Percentiles rank a stretch among this genome's conserved stretches.
Conservation (phyloP, 768 basidiomycete species). For the Infundibulicybe gibba region DNA sequence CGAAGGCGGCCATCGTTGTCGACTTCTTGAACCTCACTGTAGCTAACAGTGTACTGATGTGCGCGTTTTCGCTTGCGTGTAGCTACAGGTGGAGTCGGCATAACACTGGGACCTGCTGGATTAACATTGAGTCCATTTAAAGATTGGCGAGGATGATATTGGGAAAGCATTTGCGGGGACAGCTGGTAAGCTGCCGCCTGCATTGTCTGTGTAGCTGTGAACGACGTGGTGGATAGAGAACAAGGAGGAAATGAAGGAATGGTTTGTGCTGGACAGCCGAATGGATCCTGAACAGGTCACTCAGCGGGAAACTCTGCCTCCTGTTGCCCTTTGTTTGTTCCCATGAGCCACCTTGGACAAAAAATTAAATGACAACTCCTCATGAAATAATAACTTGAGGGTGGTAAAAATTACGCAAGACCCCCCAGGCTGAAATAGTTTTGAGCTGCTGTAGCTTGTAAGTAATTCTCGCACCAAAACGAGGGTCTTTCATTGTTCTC, state of each 20-base stretch:
- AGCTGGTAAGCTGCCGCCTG: constrained; percentile 71
- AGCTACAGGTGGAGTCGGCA: constrained; percentile 68
- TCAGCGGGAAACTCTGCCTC: constrained; percentile 22
- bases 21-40: constrained; percentile 86
- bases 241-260: constrained; percentile 22
- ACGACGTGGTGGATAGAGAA: constrained; percentile 48
- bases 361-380: not conserved
- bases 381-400: not conserved
- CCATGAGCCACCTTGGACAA: constrained; percentile 15
- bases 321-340: constrained; percentile 34
- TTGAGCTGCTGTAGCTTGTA: too few species aligned
- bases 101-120: constrained; percentile 54
- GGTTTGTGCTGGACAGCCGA: constrained; percentile 34
- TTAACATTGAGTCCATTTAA: constrained; percentile 39
- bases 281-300: constrained; percentile 26
- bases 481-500: too few species aligned
- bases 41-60: constrained; percentile 78
- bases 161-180: constrained; percentile 56
- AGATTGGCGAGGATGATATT: constrained; percentile 64
- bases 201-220: constrained; percentile 53
- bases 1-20: constrained; percentile 73
- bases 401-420: too few species aligned
- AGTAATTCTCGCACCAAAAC: too few species aligned
- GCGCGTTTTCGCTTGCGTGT: constrained; percentile 83
- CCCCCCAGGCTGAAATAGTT: too few species aligned